A percentile compares a stretch with the other conserved stretches of the same genome.
phyloP scores from a whole-genome alignment of 2,329 filamentous ascomycete genomes.

The Aspergillus novofumigatus region DNA sequence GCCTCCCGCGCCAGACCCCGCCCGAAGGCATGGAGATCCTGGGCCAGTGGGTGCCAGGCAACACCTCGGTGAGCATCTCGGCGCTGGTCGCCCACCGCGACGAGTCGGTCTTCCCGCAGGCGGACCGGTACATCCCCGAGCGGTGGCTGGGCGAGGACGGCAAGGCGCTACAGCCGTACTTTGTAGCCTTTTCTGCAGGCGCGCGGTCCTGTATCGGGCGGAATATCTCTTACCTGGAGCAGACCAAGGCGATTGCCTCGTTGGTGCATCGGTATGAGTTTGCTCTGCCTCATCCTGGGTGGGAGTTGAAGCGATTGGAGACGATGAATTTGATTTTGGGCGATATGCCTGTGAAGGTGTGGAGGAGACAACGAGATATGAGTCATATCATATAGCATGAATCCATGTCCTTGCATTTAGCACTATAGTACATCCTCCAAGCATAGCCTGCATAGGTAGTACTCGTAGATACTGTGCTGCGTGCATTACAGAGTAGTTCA shows the following conservation, averaged over 20 bases:
- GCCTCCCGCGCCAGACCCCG: slow-evolving; percentile 45
- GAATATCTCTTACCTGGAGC: slow-evolving; percentile 45
- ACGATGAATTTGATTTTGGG: slow-evolving; percentile 31
- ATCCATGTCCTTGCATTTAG: too few species aligned
- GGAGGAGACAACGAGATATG: slow-evolving; percentile 10
- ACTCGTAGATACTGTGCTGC: too few species aligned
- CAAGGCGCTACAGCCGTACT: slow-evolving; percentile 36
- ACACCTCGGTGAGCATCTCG: slow-evolving; percentile 44
- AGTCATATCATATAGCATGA: not conserved
- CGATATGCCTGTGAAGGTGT: slow-evolving; percentile 29
- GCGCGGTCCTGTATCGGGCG: slow-evolving; percentile 41
- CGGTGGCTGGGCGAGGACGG: slow-evolving; percentile 41
- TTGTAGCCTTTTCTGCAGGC: slow-evolving; percentile 40
- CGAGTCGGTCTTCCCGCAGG: slow-evolving; percentile 33
- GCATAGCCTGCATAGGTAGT: too few species aligned
- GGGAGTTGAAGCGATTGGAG: slow-evolving; percentile 25
- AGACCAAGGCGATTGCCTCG: slow-evolving; percentile 36
- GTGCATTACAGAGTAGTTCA: too few species aligned
- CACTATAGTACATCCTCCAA: too few species aligned
- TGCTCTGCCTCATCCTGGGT: slow-evolving; percentile 21
- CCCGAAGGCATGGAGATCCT: slow-evolving; percentile 42
- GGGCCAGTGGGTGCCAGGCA: slow-evolving; percentile 44
- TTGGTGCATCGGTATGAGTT: slow-evolving; percentile 30
- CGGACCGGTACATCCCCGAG: slow-evolving; percentile 39
- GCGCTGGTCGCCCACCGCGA: slow-evolving; percentile 40